phyloP scores from a whole-genome alignment of 495 filamentous ascomycete genomes.

The Aspergillus bertholletiae region DNA sequence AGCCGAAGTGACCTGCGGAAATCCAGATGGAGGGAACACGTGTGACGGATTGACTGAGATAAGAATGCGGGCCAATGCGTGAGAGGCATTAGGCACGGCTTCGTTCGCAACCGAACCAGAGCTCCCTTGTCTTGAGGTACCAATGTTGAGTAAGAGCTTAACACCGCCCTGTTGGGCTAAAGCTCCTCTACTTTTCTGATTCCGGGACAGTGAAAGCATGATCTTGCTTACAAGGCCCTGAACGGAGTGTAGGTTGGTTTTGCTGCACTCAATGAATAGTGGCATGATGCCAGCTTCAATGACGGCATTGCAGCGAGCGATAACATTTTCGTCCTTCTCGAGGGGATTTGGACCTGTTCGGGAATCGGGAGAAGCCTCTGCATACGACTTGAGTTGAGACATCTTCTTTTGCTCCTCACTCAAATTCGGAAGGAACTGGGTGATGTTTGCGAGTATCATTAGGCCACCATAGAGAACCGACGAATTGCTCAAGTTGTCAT shows the following conservation, averaged over 20 bases:
- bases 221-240: constrained; percentile 67
- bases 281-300: constrained; percentile 74
- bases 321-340: constrained; percentile 70
- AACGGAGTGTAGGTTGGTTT: constrained; percentile 62
- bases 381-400: constrained; percentile 85
- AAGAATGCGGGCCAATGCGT: constrained; percentile 86
- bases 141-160: constrained; percentile 71
- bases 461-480: constrained; percentile 80
- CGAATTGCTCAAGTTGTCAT: constrained; percentile 56
- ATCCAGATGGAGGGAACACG: constrained; percentile 75
- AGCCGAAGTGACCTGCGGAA: constrained; percentile 67
- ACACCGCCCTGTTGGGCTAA: constrained; percentile 90
- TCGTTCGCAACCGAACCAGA: constrained; percentile 33
- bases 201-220: constrained; percentile 69
- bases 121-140: constrained; percentile 51
- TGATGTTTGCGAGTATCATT: constrained; percentile 79
- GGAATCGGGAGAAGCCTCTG: constrained; percentile 66
- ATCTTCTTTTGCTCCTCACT: constrained; percentile 92
- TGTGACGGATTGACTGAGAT: constrained; percentile 84
- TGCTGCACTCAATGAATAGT: constrained; percentile 66
- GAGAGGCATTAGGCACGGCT: constrained; percentile 63
- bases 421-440: constrained; percentile 69
- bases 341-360: constrained; percentile 59
- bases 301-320: constrained; percentile 69
- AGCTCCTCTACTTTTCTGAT: constrained; percentile 64